Conservation (phyloP, 2,329 filamentous ascomycete species). For the Talaromyces sp. region DNA sequence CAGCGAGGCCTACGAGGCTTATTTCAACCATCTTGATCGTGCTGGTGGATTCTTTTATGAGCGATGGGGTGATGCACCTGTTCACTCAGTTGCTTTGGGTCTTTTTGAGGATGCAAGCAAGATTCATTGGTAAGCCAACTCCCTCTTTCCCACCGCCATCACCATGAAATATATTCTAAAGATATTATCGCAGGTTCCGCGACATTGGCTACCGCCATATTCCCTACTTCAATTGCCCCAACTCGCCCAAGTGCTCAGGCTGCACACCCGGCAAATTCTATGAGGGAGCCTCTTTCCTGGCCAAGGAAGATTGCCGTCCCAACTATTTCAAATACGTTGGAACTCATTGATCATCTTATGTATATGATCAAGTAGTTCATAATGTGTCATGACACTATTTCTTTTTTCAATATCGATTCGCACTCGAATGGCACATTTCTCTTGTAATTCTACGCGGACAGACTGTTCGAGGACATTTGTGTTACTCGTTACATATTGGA, state of each 20-base stretch:
- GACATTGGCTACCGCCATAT: slow-evolving; percentile 99
- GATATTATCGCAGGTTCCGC: slow-evolving; percentile 70
- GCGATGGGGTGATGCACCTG: slow-evolving; percentile 95
- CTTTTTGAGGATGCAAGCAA: slow-evolving; percentile 87
- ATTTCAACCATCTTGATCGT: slow-evolving; percentile 91
- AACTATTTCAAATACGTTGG: slow-evolving; percentile 97
- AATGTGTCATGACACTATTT: slow-evolving; percentile 17
- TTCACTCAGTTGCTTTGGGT: slow-evolving; percentile 89
- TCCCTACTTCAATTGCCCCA: slow-evolving; percentile 98
- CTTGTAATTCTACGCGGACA: neutral
- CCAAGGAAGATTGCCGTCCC: slow-evolving; percentile 88
- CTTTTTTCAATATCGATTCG: slow-evolving; percentile 23
- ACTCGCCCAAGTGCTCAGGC: slow-evolving; percentile 86
- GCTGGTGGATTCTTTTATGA: slow-evolving; percentile 98
- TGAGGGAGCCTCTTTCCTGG: slow-evolving; percentile 78
- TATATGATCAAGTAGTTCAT: slow-evolving; percentile 3
- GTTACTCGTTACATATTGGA: slow-evolving; percentile 1
- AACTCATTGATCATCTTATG: slow-evolving; percentile 55
- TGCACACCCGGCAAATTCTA: slow-evolving; percentile 85
- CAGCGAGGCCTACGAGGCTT: slow-evolving; percentile 84
- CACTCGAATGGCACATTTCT: slow-evolving; percentile 21
- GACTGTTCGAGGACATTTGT: neutral
- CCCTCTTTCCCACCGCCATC: neutral
- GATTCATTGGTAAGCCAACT: slow-evolving; percentile 75
- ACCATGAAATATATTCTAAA: neutral